phyloP scores from a whole-genome alignment of 805 yeast species.

The Lachancea kluyveri region DNA sequence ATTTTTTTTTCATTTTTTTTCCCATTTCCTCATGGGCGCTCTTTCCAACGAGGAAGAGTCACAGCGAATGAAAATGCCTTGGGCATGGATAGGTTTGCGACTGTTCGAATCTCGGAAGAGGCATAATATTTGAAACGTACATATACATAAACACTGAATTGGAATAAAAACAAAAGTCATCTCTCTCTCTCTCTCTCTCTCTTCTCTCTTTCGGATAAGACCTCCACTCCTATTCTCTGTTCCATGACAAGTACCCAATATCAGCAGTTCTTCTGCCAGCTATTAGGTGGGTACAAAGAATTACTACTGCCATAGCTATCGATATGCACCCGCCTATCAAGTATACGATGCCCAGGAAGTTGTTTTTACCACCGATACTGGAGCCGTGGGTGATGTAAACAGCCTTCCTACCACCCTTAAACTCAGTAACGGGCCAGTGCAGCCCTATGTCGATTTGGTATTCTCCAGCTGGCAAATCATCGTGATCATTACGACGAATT shows the following conservation, averaged over 20 bases:
- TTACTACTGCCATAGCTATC: slow-evolving; percentile 45
- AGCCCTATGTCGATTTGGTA: slow-evolving; percentile 63
- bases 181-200: too few relatives aligned
- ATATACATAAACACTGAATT: too few relatives aligned
- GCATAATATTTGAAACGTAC: too few relatives aligned
- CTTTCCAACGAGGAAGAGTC: too few relatives aligned
- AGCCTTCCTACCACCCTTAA: slow-evolving; percentile 66
- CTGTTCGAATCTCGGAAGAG: too few relatives aligned
- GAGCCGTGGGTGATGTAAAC: slow-evolving; percentile 65
- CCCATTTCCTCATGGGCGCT: background rate
- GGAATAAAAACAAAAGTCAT: too few relatives aligned
- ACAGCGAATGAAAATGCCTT: too few relatives aligned
- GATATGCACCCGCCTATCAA: slow-evolving; percentile 71
- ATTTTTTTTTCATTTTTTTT: too few relatives aligned
- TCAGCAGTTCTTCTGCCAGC: slow-evolving; percentile 72
- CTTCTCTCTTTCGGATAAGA: too few relatives aligned
- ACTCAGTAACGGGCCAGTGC: slow-evolving; percentile 73
- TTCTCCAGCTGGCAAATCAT: slow-evolving; percentile 46
- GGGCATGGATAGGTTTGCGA: too few relatives aligned
- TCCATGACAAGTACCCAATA: slow-evolving; percentile 67
- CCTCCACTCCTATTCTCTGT: slow-evolving; percentile 42
- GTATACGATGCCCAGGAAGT: slow-evolving; percentile 68
- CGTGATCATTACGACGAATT: slow-evolving; percentile 56
- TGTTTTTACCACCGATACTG: slow-evolving; percentile 70
- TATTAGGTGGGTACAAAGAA: slow-evolving; percentile 49